Conservation (phyloP, 2,329 filamentous ascomycete genomes). For the Aspergillus proliferans region DNA sequence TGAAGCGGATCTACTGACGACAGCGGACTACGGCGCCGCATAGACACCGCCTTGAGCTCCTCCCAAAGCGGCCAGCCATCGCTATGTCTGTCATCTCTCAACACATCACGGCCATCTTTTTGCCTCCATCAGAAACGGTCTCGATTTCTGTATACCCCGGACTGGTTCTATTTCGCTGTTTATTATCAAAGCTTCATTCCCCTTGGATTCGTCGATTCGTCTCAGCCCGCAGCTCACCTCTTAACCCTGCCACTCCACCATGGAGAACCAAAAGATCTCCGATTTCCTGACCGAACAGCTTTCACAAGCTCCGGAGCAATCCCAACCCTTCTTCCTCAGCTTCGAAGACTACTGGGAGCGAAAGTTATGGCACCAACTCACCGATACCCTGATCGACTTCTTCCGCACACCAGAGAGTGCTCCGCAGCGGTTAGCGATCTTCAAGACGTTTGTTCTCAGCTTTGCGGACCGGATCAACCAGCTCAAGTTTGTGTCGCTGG, state of each 20-base stretch:
- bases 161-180: neutral
- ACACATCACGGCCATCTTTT: neutral
- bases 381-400: slow-evolving; percentile 78
- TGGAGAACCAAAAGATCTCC: slow-evolving; percentile 82
- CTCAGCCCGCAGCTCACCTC: slow-evolving; percentile 4
- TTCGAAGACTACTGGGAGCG: slow-evolving; percentile 98
- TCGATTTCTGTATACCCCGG: neutral
- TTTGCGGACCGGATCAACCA: slow-evolving; percentile 99
- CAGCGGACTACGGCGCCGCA: slow-evolving; percentile 15
- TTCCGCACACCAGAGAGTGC: slow-evolving; percentile 78
- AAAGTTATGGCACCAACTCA: slow-evolving; percentile 98
- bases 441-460: slow-evolving; percentile 88
- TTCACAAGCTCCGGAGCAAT: slow-evolving; percentile 77
- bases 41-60: slow-evolving; percentile 23
- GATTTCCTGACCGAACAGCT: slow-evolving; percentile 90
- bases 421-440: slow-evolving; percentile 78
- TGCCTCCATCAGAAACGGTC: neutral
- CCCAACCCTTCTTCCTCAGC: slow-evolving; percentile 79
- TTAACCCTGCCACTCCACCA: slow-evolving; percentile 35
- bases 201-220: neutral
- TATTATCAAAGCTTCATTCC: neutral
- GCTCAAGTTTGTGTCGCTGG: slow-evolving; percentile 88
- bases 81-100: neutral
- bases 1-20: neutral
- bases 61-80: slow-evolving; percentile 10